Base-by-base conservation (phyloP, 108 stramenopile genomes). In the Skeletonema tropicum region DNA sequence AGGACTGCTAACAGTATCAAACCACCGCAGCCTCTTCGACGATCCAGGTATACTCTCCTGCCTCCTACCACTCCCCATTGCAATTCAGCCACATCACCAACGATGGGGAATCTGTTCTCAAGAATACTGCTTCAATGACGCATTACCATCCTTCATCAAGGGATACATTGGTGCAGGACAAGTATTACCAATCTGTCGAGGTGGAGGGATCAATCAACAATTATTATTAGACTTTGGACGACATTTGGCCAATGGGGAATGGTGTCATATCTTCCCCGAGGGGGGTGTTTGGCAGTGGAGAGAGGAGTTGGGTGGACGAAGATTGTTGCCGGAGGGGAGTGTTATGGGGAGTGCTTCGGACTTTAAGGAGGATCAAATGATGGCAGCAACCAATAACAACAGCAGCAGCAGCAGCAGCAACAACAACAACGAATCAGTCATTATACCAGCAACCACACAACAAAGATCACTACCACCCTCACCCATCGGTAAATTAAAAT, bases 221-320 rank as follows among this genome's bases (percentile, higher is more conserved):
- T 62, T 74, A 49, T 64, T 92, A 42, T 58, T 80, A 11, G 80
- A 88, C 52, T 86, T 92, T 64, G 83, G 74, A 30, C 66, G 80
- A 36, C 79, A 84, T 48, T 65, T 88, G 66, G 77, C 82, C 14
- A 55, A 42, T 14, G 91, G 91, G 45, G 86, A 87, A 39, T 92
- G 91, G 91, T 74, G 84, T 66, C 89, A 92, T 73, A 48, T 89
- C 14, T 92, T 89, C 46, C 91, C 91, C 10, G 91, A 90, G 76
- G 91, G 85, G 1, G 83, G 88, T 14, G 88, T 87, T 1, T 90
- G 86, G 76, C 91, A 92, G 66, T 82, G 77, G 65, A 71, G 26
- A 29, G 26, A 84, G 6, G 85, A 78, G 15, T 52, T 86, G 39
- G 79, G 85, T 12, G 84, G 84, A n/a, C 57, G 84, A 30, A 60